These are phyloP conservation scores for Pseudohyphozyma bogoriensis DNA, from an alignment of 768 basidiomycete species.

Conservation along the genomic window DNA sequence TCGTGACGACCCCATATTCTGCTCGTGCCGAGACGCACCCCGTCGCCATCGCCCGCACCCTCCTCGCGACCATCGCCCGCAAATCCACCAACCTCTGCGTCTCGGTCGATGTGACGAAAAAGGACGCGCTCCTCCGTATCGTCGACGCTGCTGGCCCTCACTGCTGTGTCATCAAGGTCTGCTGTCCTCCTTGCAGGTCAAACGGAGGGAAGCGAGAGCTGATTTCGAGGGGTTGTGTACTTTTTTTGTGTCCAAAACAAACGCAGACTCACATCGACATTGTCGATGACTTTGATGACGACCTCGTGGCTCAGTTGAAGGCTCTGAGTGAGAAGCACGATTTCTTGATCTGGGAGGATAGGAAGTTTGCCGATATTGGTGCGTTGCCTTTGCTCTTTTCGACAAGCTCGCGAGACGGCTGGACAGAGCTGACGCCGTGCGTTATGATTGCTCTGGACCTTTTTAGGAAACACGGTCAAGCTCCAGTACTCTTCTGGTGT, in stretches of 20 bases:
- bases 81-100: slow-evolving; percentile 90
- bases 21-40: slow-evolving; percentile 22
- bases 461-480: slow-evolving; percentile 83
- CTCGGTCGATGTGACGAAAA: slow-evolving; percentile 82
- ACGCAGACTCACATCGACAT: slow-evolving; percentile 91
- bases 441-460: too few relatives aligned
- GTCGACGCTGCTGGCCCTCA: slow-evolving; percentile 80
- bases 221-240: neutral
- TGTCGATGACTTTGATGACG: slow-evolving; percentile 74
- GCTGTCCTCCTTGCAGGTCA: slow-evolving; percentile 5
- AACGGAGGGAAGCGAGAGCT: neutral
- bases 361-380: slow-evolving; percentile 99
- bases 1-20: too few relatives aligned
- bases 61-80: slow-evolving; percentile 70
- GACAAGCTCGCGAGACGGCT: neutral
- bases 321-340: slow-evolving; percentile 68
- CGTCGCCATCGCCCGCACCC: slow-evolving; percentile 41
- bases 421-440: neutral
- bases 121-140: slow-evolving; percentile 67
- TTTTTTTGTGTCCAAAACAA: too few relatives aligned
- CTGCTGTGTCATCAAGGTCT: slow-evolving; percentile 85
- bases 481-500: slow-evolving; percentile 88
- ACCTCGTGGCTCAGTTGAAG: slow-evolving; percentile 58
- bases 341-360: slow-evolving; percentile 94
- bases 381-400: slow-evolving; percentile 28